Evolutionary conservation across 371 early-diverging fungal species (phyloP).

Genomic region (Lichtheimia hyalospora): DNA sequence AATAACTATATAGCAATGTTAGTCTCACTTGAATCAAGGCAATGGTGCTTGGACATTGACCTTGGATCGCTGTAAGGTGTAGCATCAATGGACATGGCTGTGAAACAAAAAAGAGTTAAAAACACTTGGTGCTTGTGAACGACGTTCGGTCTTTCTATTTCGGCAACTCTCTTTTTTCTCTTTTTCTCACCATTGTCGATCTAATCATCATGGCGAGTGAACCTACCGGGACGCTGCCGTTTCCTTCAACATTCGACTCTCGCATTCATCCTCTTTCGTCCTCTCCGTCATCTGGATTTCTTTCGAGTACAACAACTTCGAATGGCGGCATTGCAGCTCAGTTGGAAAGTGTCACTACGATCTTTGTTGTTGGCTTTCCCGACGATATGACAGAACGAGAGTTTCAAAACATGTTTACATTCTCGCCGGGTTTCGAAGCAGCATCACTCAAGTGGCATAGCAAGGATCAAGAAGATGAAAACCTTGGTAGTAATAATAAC

Average conservation of each 20-base stretch:
- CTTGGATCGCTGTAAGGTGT: conserved; percentile 41
- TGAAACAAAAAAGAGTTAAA: conserved; percentile 2
- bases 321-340: neutral
- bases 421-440: conserved; percentile 93
- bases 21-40: neutral
- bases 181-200: conserved; percentile 1
- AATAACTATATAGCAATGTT: conserved; percentile 22
- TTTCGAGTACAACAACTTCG: conserved; percentile 1
- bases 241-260: conserved; percentile 5
- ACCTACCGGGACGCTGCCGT: conserved; percentile 8
- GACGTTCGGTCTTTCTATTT: neutral
- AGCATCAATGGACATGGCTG: conserved; percentile 44
- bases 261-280: conserved; percentile 24
- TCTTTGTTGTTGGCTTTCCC: conserved; percentile 97
- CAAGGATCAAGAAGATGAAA: conserved; percentile 54
- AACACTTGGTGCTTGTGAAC: neutral
- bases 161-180: conserved; percentile 3
- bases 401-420: conserved; percentile 96
- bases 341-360: conserved; percentile 79
- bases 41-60: conserved; percentile 10
- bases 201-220: conserved; percentile 14
- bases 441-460: conserved; percentile 86
- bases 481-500: conserved; percentile 22
- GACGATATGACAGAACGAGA: conserved; percentile 96
- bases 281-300: conserved; percentile 17